These are phyloP conservation scores for Viola pubescens DNA, from an alignment of 441 rosid species.

Conservation along the genomic window DNA sequence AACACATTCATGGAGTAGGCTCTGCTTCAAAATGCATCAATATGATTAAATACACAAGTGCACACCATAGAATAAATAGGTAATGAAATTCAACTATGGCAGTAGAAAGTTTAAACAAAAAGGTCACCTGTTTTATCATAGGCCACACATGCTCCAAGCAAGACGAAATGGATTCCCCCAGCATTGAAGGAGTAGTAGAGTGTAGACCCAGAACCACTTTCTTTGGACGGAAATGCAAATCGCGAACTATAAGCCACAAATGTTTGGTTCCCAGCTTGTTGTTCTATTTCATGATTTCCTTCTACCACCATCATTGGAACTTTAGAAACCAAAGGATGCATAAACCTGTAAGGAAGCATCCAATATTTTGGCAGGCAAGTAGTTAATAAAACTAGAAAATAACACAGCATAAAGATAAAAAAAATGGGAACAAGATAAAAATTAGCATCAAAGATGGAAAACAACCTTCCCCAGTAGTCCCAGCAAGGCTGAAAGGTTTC, in stretches of 20 bases:
- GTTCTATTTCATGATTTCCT: slow-evolving; percentile 56
- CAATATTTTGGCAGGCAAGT: not conserved
- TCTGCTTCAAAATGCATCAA: no score
- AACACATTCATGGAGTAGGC: no score
- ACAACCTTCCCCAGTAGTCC: slow-evolving; percentile 64
- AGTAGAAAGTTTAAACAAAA: not conserved
- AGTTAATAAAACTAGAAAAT: not conserved
- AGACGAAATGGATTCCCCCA: slow-evolving; percentile 51
- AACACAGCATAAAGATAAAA: not conserved
- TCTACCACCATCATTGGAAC: slow-evolving; percentile 54
- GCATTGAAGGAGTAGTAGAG: slow-evolving; percentile 53
- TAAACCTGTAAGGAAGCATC: slow-evolving; percentile 28
- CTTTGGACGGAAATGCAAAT: slow-evolving; percentile 48
- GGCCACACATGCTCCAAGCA: slow-evolving; percentile 48
- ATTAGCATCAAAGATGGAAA: not conserved
- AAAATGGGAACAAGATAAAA: not conserved
- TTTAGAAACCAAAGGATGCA: slow-evolving; percentile 37
- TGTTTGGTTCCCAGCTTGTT: slow-evolving; percentile 38
- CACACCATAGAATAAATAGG: no score
- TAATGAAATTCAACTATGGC: not conserved
- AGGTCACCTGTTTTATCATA: slow-evolving; percentile 35
- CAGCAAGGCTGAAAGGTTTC: slow-evolving; percentile 64
- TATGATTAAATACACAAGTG: no score
- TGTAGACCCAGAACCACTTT: slow-evolving; percentile 43
- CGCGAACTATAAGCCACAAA: slow-evolving; percentile 52